These are phyloP conservation scores for Prosopis cineraria DNA, from an alignment of 306 rosid genomes.

Conservation along the genomic window DNA sequence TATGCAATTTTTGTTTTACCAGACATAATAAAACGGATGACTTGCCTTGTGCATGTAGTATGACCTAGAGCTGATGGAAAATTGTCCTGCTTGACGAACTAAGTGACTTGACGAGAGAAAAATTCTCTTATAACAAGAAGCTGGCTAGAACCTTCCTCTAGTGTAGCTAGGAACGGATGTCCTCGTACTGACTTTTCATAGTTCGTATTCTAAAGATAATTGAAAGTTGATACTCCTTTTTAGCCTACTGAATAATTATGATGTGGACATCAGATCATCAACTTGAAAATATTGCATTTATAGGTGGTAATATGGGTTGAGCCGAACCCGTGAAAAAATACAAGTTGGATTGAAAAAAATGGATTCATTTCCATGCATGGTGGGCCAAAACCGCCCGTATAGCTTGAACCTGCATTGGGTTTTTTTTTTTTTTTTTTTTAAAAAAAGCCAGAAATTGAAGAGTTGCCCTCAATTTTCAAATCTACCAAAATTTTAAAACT, in stretches of 20 bases:
- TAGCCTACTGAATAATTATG: conserved; percentile 31
- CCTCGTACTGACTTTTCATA: background rate
- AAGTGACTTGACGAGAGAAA: conserved; percentile 33
- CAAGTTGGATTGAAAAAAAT: no score
- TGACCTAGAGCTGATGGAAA: conserved; percentile 31
- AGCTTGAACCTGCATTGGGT: no score
- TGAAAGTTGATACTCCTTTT: conserved; percentile 11
- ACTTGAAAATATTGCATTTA: conserved; percentile 17
- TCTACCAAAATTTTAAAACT: no score
- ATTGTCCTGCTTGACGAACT: background rate
- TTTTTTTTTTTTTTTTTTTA: no score
- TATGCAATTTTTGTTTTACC: conserved; percentile 16
- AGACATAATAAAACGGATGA: conserved; percentile 14
- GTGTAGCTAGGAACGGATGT: conserved; percentile 8
- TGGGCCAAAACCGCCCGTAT: no score
- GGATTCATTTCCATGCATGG: no score
- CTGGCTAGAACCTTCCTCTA: background rate
- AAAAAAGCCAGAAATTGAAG: no score
- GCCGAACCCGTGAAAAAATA: no score
- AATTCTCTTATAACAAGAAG: conserved; percentile 9
- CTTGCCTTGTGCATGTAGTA: conserved; percentile 21
- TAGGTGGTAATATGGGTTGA: no score
- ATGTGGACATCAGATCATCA: background rate
- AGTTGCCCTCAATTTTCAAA: no score
- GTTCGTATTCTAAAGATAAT: conserved; percentile 6